Conservation (phyloP, 805 yeast genomes). For the Candida dendrica region DNA sequence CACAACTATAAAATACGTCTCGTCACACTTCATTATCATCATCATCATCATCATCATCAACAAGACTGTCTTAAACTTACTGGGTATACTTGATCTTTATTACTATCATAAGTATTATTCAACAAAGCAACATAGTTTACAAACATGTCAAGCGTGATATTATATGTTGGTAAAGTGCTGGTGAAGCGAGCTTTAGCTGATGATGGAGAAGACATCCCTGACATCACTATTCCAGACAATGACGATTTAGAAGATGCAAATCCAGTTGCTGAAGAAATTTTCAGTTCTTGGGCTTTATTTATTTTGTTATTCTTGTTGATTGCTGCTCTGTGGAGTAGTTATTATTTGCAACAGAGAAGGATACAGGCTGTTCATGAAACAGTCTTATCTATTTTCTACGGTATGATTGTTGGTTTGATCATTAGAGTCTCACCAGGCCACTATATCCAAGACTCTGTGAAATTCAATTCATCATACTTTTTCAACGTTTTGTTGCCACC, state of each 20-base stretch:
- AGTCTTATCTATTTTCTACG: constrained; percentile 89
- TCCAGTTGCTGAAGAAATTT: constrained; percentile 91
- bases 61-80: too few relatives aligned
- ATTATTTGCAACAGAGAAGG: constrained; percentile 82
- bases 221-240: constrained; percentile 31
- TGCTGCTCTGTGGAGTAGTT: constrained; percentile 91
- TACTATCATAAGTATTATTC: too few relatives aligned
- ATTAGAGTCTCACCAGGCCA: constrained; percentile 93
- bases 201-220: constrained; percentile 33
- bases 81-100: too few relatives aligned
- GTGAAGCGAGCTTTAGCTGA: constrained; percentile 5
- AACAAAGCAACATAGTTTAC: not conserved
- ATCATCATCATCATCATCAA: too few relatives aligned
- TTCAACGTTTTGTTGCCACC: constrained; percentile 94
- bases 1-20: too few relatives aligned
- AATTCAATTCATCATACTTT: constrained; percentile 89
- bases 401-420: constrained; percentile 90
- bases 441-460: constrained; percentile 93
- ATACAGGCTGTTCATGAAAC: constrained; percentile 98
- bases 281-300: constrained; percentile 95
- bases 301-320: constrained; percentile 74
- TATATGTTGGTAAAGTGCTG: not conserved
- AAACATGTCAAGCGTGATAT: not conserved
- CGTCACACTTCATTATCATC: too few relatives aligned
- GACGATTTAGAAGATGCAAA: constrained; percentile 62